A percentile compares a stretch with the other conserved stretches of the same genome.
Conservation (phyloP, 139 green algal genomes). For the Chlorella vulgaris region DNA sequence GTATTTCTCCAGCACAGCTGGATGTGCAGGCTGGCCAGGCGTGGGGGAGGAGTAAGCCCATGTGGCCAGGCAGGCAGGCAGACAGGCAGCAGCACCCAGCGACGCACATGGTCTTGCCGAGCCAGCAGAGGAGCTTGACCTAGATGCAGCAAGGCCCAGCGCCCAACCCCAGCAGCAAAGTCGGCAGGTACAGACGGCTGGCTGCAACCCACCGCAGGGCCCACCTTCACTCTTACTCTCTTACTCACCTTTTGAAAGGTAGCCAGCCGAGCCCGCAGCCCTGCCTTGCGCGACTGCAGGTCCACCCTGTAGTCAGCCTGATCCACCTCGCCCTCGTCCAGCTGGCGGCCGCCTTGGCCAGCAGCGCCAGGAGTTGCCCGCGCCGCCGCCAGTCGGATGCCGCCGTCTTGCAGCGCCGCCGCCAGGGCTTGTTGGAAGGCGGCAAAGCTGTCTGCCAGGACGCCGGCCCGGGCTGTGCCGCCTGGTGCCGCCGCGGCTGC, state of each 20-base stretch:
- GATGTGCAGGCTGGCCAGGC: no score
- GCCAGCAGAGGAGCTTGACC: no score
- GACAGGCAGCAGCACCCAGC: no score
- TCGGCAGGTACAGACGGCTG: no score
- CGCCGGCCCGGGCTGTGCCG: not conserved
- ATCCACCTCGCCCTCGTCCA: conserved; percentile 23
- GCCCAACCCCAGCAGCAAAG: no score
- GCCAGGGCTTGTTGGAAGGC: conserved; percentile 27
- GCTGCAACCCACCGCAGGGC: no score
- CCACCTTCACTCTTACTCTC: not conserved
- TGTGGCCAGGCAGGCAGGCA: no score
- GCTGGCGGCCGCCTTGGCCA: not conserved
- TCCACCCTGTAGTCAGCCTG: conserved; percentile 36
- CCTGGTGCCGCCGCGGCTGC: not conserved
- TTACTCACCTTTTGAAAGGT: conserved; percentile 42
- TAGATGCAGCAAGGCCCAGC: no score
- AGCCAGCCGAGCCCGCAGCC: conserved; percentile 38
- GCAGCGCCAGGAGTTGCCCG: not conserved
- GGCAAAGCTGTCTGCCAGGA: conserved; percentile 8
- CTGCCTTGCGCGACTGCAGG: conserved; percentile 48
- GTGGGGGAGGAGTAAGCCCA: no score
- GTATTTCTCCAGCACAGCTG: no score
- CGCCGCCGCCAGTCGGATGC: conserved; percentile 15
- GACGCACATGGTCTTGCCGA: no score
- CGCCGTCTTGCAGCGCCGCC: conserved; percentile 3